phyloP scores from a whole-genome alignment of 371 early-diverging fungal genomes.

The Apophysomyces ossiformis region DNA sequence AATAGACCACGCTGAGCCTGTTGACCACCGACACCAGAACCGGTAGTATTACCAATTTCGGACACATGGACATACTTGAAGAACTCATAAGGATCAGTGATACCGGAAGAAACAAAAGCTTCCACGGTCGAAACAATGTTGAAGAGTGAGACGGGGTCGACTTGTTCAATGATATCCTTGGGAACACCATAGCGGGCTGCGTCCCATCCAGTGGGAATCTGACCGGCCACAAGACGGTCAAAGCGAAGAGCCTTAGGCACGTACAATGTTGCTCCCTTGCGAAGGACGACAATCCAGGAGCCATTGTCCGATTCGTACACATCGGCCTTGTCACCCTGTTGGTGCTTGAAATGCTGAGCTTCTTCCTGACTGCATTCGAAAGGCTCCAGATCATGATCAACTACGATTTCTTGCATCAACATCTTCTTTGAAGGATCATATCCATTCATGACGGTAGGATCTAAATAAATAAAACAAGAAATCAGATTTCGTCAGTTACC shows the following conservation, averaged over 20 bases:
- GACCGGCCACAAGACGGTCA: conserved; percentile 95
- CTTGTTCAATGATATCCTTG: conserved; percentile 89
- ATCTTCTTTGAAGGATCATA: conserved; percentile 92
- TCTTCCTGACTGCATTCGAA: conserved; percentile 92
- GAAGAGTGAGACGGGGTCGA: conserved; percentile 90
- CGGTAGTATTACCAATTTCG: conserved; percentile 92
- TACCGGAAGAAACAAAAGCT: conserved; percentile 90
- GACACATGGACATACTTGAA: conserved; percentile 96
- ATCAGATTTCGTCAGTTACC: conserved; percentile 7
- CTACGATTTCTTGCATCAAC: conserved; percentile 90
- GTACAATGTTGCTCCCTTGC: conserved; percentile 88
- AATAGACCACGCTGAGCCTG: conserved; percentile 79
- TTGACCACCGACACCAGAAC: conserved; percentile 91
- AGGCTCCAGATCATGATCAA: conserved; percentile 91
- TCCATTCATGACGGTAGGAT: conserved; percentile 88
- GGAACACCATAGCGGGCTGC: conserved; percentile 95
- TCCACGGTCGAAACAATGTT: conserved; percentile 92
- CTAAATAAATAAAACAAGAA: conserved; percentile 28
- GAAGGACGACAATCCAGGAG: conserved; percentile 81
- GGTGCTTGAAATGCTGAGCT: conserved; percentile 86
- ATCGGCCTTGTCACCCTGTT: conserved; percentile 90
- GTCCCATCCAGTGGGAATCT: conserved; percentile 96
- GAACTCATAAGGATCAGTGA: conserved; percentile 97
- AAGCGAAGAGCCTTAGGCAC: conserved; percentile 95
- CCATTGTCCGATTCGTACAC: conserved; percentile 70